Evolutionary conservation across 2,329 filamentous ascomycete species (phyloP), one percentile per base, ranked within the genome.

Genomic region (Calonectria multiphialidica): DNA sequence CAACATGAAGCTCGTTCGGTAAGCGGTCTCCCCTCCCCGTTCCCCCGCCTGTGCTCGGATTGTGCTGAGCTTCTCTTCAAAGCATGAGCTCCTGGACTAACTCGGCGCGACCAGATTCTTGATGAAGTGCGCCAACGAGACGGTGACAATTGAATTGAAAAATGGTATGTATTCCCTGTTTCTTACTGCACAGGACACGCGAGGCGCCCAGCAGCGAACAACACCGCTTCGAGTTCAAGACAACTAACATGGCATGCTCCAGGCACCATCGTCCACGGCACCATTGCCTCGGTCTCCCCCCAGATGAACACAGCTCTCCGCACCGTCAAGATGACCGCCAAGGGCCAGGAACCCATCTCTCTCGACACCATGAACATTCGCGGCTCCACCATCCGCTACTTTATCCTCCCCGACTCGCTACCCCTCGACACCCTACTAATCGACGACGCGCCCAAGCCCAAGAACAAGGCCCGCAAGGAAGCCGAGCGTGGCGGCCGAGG

Each of bases 381-480:
- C 78, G 97, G 97, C 80, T 97, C 94, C 74, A 98, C 96, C 23
- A 97, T 99, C 84, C 93, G 97, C 85, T 98, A 98, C 87, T 96
- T 94, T 84, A 98, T 99, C 83, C 93, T 99, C 13, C 97, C 97
- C 69, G 97, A 99, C 87, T 97, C 94, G 75, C 90, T 99, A 80
- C 96, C 96, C 45, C 90, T 99, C 76, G 97, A 99, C 85, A 98
- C 96, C 47, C 90, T 99, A 66, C 90, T 99, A 74, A 95, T 99
- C 79, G 97, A 99, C 84, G 97, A 99, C 86, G 92, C 95, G 80
- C 95, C 96, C 64, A 99, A 99, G 89, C 96, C 97, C 73, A 98
- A 98, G 93, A 99, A 99, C 88, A 99, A 99, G 92, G 96, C 97
- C 30, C 92, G 96, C 82, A 99, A 99, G 90, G 97, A 98, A 87